These are phyloP conservation scores for Trichoderma guizhouense DNA, from an alignment of 2,329 filamentous ascomycete genomes.

Conservation along the genomic window DNA sequence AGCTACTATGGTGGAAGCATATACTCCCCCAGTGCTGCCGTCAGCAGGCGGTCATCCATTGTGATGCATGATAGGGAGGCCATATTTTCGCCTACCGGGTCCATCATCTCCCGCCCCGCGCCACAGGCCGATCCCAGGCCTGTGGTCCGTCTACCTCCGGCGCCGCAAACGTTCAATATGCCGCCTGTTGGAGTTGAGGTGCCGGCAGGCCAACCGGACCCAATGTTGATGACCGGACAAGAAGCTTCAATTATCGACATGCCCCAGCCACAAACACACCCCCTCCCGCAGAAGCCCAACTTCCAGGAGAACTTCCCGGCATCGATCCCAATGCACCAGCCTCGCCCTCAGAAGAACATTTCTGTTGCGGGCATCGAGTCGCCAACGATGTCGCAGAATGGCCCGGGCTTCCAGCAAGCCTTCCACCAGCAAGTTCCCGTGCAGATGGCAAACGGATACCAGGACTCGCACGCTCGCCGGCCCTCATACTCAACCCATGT, in stretches of 20 bases:
- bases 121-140: conserved; percentile 65
- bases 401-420: conserved; percentile 80
- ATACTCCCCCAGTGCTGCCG: conserved; percentile 82
- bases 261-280: conserved; percentile 56
- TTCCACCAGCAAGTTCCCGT: conserved; percentile 94
- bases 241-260: conserved; percentile 48
- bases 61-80: conserved; percentile 60
- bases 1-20: conserved; percentile 71
- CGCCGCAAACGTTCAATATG: conserved; percentile 33
- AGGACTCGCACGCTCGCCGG: conserved; percentile 63
- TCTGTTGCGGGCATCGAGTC: conserved; percentile 92
- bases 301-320: conserved; percentile 54
- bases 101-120: conserved; percentile 66
- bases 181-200: conserved; percentile 23
- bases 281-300: conserved; percentile 55
- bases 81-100: conserved; percentile 77
- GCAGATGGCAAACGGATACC: conserved; percentile 59
- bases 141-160: conserved; percentile 78
- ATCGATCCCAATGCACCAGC: conserved; percentile 79
- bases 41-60: conserved; percentile 84
- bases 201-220: conserved; percentile 23
- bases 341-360: conserved; percentile 88
- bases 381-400: conserved; percentile 57
- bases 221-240: conserved; percentile 7
- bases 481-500: conserved; percentile 67